Percentiles rank a stretch among this genome's conserved stretches.
Conservation (phyloP, 2,329 filamentous ascomycete genomes). For the Fusarium pseudonygamai region DNA sequence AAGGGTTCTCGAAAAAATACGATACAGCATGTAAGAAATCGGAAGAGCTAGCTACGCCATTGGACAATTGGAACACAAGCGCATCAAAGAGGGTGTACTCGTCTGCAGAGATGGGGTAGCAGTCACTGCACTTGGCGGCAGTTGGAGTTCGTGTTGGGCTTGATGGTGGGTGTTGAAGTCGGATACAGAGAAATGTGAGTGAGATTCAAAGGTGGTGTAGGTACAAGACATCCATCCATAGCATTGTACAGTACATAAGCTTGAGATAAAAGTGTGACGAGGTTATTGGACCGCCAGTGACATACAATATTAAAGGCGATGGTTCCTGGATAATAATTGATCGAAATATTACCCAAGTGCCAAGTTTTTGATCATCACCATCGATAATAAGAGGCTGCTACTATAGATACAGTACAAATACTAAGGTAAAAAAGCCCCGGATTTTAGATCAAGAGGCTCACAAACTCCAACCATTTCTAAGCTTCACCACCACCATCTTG, state of each 20-base stretch:
- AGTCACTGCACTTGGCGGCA: constrained; percentile 24
- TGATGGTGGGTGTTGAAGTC: constrained; percentile 29
- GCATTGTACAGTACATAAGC: background rate
- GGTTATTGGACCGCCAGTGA: background rate
- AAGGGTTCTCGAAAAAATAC: constrained; percentile 13
- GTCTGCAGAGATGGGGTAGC: constrained; percentile 9
- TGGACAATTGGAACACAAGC: constrained; percentile 28
- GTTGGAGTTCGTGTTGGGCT: constrained; percentile 34
- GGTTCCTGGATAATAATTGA: constrained; percentile 24
- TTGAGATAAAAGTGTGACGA: background rate
- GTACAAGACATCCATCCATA: background rate
- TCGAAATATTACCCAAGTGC: constrained; percentile 14
- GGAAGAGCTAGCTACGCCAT: constrained; percentile 1
- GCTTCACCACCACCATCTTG: constrained; percentile 4
- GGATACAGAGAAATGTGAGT: background rate
- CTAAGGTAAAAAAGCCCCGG: background rate
- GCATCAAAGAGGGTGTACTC: constrained; percentile 18
- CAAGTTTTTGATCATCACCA: constrained; percentile 12
- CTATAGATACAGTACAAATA: background rate
- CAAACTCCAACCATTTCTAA: background rate
- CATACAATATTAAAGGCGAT: background rate
- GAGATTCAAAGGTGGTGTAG: background rate
- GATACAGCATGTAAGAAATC: constrained; percentile 12
- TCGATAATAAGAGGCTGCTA: constrained; percentile 2
- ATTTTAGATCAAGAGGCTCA: background rate